phyloP scores from a whole-genome alignment of 2,329 filamentous ascomycete genomes.

The Verticillium longisporum region DNA sequence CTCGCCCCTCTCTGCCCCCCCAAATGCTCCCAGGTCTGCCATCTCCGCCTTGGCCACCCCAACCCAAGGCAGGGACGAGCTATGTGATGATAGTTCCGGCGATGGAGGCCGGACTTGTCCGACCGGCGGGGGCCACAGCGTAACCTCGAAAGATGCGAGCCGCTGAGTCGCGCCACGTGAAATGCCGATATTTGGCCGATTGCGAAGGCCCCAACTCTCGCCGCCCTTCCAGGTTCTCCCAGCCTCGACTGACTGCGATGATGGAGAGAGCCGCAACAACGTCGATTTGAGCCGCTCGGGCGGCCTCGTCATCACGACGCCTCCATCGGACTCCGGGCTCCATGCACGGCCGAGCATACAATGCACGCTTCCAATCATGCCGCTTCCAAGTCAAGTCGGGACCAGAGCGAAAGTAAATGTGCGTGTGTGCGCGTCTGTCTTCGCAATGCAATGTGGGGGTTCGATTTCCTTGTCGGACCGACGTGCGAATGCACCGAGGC shows the following conservation, averaged over 20 bases:
- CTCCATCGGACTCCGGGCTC: background rate
- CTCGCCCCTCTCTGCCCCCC: background rate
- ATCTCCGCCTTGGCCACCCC: background rate
- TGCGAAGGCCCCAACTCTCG: background rate
- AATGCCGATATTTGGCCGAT: background rate
- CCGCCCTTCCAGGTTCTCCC: background rate
- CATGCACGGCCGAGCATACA: background rate
- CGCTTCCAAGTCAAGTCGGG: background rate
- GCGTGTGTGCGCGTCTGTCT: background rate
- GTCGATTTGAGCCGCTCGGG: background rate
- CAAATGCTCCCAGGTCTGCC: background rate
- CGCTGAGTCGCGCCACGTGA: background rate
- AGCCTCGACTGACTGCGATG: background rate
- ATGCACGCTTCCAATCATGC: background rate
- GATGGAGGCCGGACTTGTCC: conserved; percentile 1
- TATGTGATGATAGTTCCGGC: background rate
- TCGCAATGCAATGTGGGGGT: background rate
- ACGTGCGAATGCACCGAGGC: background rate
- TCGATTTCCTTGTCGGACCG: background rate
- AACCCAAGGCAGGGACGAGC: background rate
- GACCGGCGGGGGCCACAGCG: background rate
- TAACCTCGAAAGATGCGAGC: background rate
- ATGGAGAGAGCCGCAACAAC: no score
- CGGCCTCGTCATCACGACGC: background rate
- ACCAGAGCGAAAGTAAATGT: background rate